Conservation (phyloP, 108 stramenopile species). For the Epipyxis sp. region DNA sequence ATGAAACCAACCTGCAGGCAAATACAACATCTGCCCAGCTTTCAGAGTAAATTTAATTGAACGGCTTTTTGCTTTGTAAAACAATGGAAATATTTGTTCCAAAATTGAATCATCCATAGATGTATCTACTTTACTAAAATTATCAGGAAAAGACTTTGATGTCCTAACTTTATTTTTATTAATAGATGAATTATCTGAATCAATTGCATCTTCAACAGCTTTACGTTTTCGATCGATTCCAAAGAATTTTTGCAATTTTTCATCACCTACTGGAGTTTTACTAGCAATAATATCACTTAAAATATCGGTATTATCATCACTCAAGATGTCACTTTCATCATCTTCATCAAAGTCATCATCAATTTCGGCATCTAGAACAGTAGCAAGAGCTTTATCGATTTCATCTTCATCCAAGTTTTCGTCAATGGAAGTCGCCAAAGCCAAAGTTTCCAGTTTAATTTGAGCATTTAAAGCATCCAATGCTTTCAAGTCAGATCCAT, state of each 20-base stretch:
- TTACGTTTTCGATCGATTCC: no score
- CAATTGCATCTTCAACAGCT: no score
- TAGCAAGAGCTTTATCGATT: not conserved
- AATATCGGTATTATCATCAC: conserved; percentile 19
- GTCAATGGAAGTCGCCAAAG: conserved; percentile 49
- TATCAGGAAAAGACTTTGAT: conserved; percentile 27
- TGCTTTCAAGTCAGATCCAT: conserved; percentile 47
- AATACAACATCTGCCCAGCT: conserved; percentile 79
- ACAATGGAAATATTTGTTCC: conserved; percentile 38
- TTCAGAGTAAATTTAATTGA: conserved; percentile 49
- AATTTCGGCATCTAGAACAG: not conserved
- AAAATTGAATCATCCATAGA: conserved; percentile 32
- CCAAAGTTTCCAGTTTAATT: conserved; percentile 35
- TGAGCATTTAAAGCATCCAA: conserved; percentile 41
- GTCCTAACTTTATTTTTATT: no score
- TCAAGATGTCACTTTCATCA: not conserved
- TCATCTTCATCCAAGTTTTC: conserved; percentile 43
- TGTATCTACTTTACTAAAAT: conserved; percentile 51
- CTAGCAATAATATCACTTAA: no score
- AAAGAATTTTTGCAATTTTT: no score
- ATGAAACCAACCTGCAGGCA: conserved; percentile 96
- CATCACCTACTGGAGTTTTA: no score
- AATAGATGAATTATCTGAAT: no score
- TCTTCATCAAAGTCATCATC: conserved; percentile 19
- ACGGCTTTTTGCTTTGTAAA: conserved; percentile 12